Base-by-base conservation (phyloP, 345 rosid species). In the Salix udensis region DNA sequence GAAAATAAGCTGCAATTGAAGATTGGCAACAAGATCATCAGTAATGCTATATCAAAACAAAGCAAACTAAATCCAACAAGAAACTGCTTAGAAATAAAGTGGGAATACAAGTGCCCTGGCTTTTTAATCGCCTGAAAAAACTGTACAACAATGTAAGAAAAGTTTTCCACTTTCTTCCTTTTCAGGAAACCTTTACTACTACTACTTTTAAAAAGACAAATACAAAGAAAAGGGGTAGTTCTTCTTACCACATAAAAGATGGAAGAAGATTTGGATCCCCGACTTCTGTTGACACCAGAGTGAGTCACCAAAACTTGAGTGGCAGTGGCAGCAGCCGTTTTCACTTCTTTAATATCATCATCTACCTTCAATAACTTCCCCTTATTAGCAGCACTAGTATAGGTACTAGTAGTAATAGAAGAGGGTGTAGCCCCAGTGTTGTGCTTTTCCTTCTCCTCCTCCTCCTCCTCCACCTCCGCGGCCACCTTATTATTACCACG, bases 1-100 rank as follows among this genome's bases (percentile, higher is more conserved):
- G 82, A 81, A 83, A 74, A 81, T 80, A 70, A 89, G 82, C 98
- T 93, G 93, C 95, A 85, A 77, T n/a, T 68, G 55, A 73, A 76
- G 62, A 74, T 76, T 58, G 34, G 42, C 67, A 36, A 30, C 65
- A 67, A 76, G 58, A 76, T 67, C 42, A 24, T 58, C 60, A 71
- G 50, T 10, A 44, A 21, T 65, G 30, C 37, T 2, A 39, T 31
- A 46, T 21, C 37, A 30, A 61, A 77, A 18, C 15, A 61, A 61
- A 61, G 30, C 13, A 24, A 65, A 8, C 19, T 65, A 65, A 61
- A 30, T 16, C 34, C 37, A 6, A 42, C 6, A 58, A 39, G 46
- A 19, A 66, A 24, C 67, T 8, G 18, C 10, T 13, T 65, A 31
- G 71, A 28, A 39, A 60, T 14, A 9, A 26, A 67, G 58, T 19